phyloP scores from a whole-genome alignment of 2,329 filamentous ascomycete genomes.

The Akanthomyces lecanii region DNA sequence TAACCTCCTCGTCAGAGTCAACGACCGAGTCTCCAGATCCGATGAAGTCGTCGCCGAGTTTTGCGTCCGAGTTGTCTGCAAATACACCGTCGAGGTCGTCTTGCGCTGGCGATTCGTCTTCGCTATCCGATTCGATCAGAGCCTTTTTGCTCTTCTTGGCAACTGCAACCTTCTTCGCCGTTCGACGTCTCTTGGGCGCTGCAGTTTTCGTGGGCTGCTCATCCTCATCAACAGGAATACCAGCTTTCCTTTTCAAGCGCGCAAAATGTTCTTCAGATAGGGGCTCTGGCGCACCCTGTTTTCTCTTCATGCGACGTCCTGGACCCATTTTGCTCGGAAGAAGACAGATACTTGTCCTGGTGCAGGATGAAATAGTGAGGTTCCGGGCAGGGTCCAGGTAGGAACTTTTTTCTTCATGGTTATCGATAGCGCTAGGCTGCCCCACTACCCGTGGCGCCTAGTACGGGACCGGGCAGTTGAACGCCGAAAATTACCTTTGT shows the following conservation, averaged over 20 bases:
- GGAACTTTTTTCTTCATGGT: constrained; percentile 9
- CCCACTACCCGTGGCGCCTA: background rate
- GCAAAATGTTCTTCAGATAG: constrained; percentile 76
- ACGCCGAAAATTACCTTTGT: too few species aligned
- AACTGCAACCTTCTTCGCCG: constrained; percentile 32
- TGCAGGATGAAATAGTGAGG: background rate
- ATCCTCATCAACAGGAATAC: constrained; percentile 54
- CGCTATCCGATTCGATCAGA: constrained; percentile 18
- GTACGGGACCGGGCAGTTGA: background rate
- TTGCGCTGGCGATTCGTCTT: constrained; percentile 6
- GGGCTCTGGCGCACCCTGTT: constrained; percentile 81
- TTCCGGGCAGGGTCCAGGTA: background rate
- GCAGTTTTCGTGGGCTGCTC: constrained; percentile 47
- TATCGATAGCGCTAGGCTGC: constrained; percentile 12
- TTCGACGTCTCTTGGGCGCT: constrained; percentile 56
- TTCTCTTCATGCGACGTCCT: constrained; percentile 90
- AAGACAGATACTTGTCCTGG: background rate
- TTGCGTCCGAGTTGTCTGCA: constrained; percentile 40
- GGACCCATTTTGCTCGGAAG: constrained; percentile 61
- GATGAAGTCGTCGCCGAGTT: constrained; percentile 56
- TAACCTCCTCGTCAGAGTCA: constrained; percentile 66
- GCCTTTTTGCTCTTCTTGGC: constrained; percentile 21
- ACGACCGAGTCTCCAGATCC: constrained; percentile 56
- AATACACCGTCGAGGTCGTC: constrained; percentile 41
- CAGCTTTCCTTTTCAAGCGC: constrained; percentile 80